Base-by-base conservation (phyloP, 2,329 filamentous ascomycete genomes). In the Decorospora gaudefroyi region DNA sequence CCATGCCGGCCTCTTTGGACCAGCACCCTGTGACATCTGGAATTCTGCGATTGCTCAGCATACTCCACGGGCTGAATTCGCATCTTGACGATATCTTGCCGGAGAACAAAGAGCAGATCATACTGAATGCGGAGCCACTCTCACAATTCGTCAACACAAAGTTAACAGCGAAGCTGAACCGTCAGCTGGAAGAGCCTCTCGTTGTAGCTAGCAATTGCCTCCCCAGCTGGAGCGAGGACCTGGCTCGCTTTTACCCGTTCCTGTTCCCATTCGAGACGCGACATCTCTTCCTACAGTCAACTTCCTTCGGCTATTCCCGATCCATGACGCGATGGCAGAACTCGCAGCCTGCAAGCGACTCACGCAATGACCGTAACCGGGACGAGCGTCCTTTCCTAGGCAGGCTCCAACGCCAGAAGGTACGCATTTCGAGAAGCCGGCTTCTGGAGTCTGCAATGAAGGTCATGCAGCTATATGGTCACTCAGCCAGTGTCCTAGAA, bases 301-400 rank as follows among this genome's bases (percentile, higher is more conserved):
- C 95, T 0, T 96, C 93, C 0, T 99, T 99, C 66, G 93, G 93
- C 15, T 99, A 99, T 74, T 92, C 92, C 28, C 84, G 93, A 51
- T 96, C 93, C 12, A 97, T 99, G 93, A 87, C 87, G 47, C 84
- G 92, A 67, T 99, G 95, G 95, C 93, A 97, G 72, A 96, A 89
- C 62, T 85, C 88, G 1, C 90, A 96, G 67, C 82, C 84, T 15
- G 82, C 85, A 15, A 90, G 90, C 53, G 91, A 96, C 47, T 84
- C 81, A 42, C 82, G 92, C 28, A 83, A 88, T 38, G 88, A 95
- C 60, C 85, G 90, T 32, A 86, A 84, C 51, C 80, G 90, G 33
- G 92, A 97, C 57, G 91, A 97, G 51, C 82, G 91, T 9, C 90
- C 91, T 2, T 96, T 95, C 78, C 76, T 97, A 2, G 93, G 93